Base-by-base conservation (phyloP, 768 basidiomycete genomes). In the Boletus tylopilopsis region DNA sequence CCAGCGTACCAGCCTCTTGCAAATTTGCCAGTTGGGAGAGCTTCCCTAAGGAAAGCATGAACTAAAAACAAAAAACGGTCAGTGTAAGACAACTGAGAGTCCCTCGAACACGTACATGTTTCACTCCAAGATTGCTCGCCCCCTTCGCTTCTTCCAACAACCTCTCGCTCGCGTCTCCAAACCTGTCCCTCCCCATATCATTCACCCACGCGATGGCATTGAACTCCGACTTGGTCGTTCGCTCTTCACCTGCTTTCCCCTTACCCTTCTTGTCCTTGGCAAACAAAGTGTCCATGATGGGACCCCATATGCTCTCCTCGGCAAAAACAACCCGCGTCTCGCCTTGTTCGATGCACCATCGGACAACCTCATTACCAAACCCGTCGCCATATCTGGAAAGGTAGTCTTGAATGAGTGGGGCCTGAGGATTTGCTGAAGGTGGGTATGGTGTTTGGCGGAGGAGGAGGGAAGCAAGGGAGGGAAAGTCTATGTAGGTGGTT, bases 21-120 rank as follows among this genome's bases (percentile, higher is more conserved):
- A 75, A 58, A 44, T 77, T 71, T 7, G 88, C 88, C 13, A 96
- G 73, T 59, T 90, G 82, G 0, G 86, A 73, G 11, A 98, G 78
- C 67, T 97, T 97, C 19, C 90, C 90, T 23, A 97, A 81, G 61
- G 92, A 94, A 47, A 94, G 79, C 80, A 91, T 85, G 39, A 97
- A 73, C 94, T 98, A 59, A 42, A 42, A 24, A 11, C 48, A 37
- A 18, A 16, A 43, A 27, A 47, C 33, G 35, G 58, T 16, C 11
- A 60, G 49, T 46, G 25, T 42, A 18, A 45, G 21, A 11, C n/a
- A 8, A 35, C 12, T n/a, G 10, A 41, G 27, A 21, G 22, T 39
- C 9, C 35, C 37, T 12, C 15, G 36, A 18, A 30, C 38, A 64
- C 79, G 57, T 64, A 94, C 94, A 73, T 95, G 88, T 73, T 87